These are phyloP conservation scores for Mortierella sp. DNA, from an alignment of 371 early-diverging fungal genomes.

Conservation along the genomic window DNA sequence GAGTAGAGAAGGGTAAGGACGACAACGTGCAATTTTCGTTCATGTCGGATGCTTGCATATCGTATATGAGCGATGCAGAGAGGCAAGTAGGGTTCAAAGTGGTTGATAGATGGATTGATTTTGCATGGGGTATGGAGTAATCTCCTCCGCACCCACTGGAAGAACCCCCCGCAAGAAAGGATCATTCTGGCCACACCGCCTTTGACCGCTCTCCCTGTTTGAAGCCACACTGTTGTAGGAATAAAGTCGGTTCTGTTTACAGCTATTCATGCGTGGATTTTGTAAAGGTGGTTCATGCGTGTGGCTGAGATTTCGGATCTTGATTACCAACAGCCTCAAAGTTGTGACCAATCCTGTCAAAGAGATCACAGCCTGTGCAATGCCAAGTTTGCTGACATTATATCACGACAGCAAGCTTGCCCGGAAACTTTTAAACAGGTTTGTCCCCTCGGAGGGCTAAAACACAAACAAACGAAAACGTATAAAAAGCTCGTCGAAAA, in stretches of 20 bases:
- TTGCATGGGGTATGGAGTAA: constrained; percentile 40
- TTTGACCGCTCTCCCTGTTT: too few relatives aligned
- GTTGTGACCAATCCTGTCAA: background rate
- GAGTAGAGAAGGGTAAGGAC: background rate
- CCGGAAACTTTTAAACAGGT: background rate
- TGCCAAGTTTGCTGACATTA: background rate
- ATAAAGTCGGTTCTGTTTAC: too few relatives aligned
- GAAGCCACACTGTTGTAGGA: too few relatives aligned
- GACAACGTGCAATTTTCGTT: constrained; percentile 24
- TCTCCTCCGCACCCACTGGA: too few relatives aligned
- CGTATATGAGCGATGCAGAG: constrained; percentile 31
- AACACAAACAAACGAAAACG: background rate
- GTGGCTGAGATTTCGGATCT: background rate
- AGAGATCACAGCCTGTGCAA: background rate
- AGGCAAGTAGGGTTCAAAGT: constrained; percentile 28
- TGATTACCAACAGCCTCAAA: background rate
- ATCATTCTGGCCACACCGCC: too few relatives aligned
- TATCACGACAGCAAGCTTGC: background rate
- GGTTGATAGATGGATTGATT: constrained; percentile 46
- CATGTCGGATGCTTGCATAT: constrained; percentile 47
- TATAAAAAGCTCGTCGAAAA: background rate
- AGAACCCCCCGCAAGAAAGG: too few relatives aligned
- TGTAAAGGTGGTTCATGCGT: too few relatives aligned
- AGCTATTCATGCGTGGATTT: too few relatives aligned
- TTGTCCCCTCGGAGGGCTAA: background rate